Evolutionary conservation across 495 filamentous ascomycete species (phyloP).

Genomic region (Achaetomiella virescens): DNA sequence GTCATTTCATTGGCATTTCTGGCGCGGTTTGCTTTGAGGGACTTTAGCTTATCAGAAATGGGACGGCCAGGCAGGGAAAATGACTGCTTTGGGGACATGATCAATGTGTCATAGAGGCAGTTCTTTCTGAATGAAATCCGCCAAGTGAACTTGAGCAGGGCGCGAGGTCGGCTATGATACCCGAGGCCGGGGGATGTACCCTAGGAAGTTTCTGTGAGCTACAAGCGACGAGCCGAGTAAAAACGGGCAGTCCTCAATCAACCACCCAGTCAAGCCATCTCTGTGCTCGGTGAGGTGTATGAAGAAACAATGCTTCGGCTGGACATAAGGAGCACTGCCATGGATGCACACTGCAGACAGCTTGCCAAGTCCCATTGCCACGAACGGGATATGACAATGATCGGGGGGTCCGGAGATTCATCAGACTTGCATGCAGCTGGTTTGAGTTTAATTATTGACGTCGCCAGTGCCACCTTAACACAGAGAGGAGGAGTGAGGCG

Average conservation of each 20-base stretch:
- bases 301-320: too few species aligned
- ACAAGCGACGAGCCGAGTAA: neutral
- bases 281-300: neutral
- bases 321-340: too few species aligned
- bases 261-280: constrained; percentile 8
- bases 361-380: too few species aligned
- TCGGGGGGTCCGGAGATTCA: too few species aligned
- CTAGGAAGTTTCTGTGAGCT: constrained; percentile 1
- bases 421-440: too few species aligned
- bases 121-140: constrained; percentile 44
- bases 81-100: constrained; percentile 36
- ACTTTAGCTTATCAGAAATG: constrained; percentile 44
- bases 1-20: constrained; percentile 43
- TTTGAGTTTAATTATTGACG: too few species aligned
- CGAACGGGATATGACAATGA: too few species aligned
- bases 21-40: constrained; percentile 48
- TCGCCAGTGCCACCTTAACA: too few species aligned
- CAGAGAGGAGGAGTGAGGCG: too few species aligned
- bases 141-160: constrained; percentile 26
- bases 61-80: constrained; percentile 42
- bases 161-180: constrained; percentile 20
- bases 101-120: constrained; percentile 41
- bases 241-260: constrained; percentile 1
- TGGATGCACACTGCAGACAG: too few species aligned
- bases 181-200: constrained; percentile 6